phyloP scores from a whole-genome alignment of 2,329 filamentous ascomycete species.

The Fusarium palustre region DNA sequence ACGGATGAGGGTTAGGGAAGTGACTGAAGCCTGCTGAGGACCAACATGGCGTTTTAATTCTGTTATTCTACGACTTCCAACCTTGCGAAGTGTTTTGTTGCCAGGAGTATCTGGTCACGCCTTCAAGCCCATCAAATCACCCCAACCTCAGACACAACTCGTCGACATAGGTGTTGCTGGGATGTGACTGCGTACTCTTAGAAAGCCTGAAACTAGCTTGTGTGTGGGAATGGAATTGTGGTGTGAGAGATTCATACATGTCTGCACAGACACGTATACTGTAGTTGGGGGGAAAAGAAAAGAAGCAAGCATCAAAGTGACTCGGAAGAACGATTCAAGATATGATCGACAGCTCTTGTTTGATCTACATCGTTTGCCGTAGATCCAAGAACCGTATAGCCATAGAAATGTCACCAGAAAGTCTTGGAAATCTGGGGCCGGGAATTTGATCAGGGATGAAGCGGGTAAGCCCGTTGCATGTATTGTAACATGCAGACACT shows the following conservation, averaged over 20 bases:
- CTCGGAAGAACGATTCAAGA: constrained; percentile 5
- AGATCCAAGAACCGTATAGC: constrained; percentile 20
- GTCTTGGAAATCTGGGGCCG: constrained; percentile 6
- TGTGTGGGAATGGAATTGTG: background rate
- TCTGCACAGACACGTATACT: constrained; percentile 11
- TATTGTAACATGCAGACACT: constrained; percentile 5
- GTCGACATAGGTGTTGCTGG: background rate
- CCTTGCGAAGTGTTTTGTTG: background rate
- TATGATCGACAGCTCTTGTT: constrained; percentile 31
- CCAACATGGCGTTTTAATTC: constrained; percentile 16
- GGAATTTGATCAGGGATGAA: constrained; percentile 11
- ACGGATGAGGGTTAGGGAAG: constrained; percentile 1
- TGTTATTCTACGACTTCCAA: constrained; percentile 12
- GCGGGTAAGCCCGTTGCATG: constrained; percentile 31
- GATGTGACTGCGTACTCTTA: background rate
- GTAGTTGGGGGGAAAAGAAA: background rate
- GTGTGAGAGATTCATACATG: background rate
- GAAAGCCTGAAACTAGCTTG: constrained; percentile 1
- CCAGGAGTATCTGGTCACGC: background rate
- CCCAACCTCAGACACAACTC: background rate
- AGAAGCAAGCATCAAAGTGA: constrained; percentile 1
- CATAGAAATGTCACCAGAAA: background rate
- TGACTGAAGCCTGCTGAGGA: constrained; percentile 13
- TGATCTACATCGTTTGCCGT: constrained; percentile 10
- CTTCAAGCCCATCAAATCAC: background rate